Base-by-base conservation (phyloP, 2,329 filamentous ascomycete genomes). In the Botryotinia convoluta region DNA sequence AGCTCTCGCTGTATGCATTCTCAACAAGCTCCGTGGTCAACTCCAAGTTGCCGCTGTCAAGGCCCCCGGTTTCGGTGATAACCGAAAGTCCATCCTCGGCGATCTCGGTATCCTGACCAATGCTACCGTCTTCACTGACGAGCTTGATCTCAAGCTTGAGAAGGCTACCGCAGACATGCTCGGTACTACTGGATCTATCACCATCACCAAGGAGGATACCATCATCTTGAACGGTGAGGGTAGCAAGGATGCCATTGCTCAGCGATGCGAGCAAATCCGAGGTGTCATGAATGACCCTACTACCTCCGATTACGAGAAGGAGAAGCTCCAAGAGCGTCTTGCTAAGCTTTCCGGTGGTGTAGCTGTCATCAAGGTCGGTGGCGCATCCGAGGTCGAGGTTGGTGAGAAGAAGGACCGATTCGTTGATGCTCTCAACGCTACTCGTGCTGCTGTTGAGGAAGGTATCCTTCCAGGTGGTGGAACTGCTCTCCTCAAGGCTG, bases 321-420 rank as follows among this genome's bases (percentile, higher is more conserved):
- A 99, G 92, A 99, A 99, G 91, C 93, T 99, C 78, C 96, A 98
- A 87, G 96, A 99, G 89, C 96, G 96, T 86, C 93, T 99, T 75
- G 96, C 96, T 80, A 99, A 99, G 91, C 93, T 99, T 79, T 98
- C 96, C 78, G 96, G 96, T 77, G 96, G 96, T 89, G 96, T 99
- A 80, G 96, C 96, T 80, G 96, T 99, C 85, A 98, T 99, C 89
- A 98, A 97, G 90, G 96, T 99, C 77, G 96, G 96, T 81, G 96
- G 96, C 84, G 90, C 95, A 77, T 98, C 95, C 77, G 96, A 99
- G 86, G 95, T 99, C 77, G 96, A 99, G 89, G 96, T 99, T 73
- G 92, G 95, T 79, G 96, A 99, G 91, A 99, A 99, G 94, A 99
- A 99, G 91, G 96, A 99, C 85, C 94, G 96, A 83, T 97, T 98